phyloP scores from a whole-genome alignment of 139 green algal genomes.

The Chlorokybus atmophyticus region DNA sequence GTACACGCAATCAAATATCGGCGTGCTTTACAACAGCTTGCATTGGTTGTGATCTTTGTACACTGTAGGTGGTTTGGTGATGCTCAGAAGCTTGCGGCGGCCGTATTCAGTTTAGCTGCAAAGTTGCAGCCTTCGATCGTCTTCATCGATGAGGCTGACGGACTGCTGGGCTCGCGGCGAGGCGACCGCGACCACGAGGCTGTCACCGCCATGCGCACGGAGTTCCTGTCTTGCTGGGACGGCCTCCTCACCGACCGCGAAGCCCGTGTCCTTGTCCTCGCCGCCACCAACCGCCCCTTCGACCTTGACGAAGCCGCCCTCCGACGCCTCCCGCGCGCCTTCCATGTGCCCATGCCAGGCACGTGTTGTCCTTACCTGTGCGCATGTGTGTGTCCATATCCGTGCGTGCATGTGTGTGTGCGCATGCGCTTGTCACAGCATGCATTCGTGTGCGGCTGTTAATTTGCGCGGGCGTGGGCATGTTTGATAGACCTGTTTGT shows the following conservation, averaged over 20 bases:
- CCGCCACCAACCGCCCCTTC: slow-evolving; percentile 69
- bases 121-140: slow-evolving; percentile 91
- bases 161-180: slow-evolving; percentile 65
- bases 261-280: slow-evolving; percentile 48
- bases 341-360: slow-evolving; percentile 51
- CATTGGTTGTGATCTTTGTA: too few species aligned
- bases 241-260: slow-evolving; percentile 57
- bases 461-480: too few species aligned
- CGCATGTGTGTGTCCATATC: too few species aligned
- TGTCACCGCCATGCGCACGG: slow-evolving; percentile 69
- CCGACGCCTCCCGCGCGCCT: slow-evolving; percentile 28
- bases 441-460: too few species aligned
- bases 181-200: slow-evolving; percentile 72
- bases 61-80: slow-evolving; percentile 96
- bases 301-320: slow-evolving; percentile 59
- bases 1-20: too few species aligned
- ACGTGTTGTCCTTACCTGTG: too few species aligned
- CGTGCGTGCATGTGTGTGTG: too few species aligned
- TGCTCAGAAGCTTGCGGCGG: slow-evolving; percentile 70
- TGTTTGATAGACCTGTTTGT: too few species aligned
- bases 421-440: too few species aligned
- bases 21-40: too few species aligned
- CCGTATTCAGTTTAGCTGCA: slow-evolving; percentile 66
- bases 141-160: slow-evolving; percentile 92
- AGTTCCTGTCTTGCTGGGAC: slow-evolving; percentile 97